Evolutionary conservation across 1,284 basidiomycete species (phyloP), one percentile per base, ranked within the genome.

Genomic region (Marasmius oreades): DNA sequence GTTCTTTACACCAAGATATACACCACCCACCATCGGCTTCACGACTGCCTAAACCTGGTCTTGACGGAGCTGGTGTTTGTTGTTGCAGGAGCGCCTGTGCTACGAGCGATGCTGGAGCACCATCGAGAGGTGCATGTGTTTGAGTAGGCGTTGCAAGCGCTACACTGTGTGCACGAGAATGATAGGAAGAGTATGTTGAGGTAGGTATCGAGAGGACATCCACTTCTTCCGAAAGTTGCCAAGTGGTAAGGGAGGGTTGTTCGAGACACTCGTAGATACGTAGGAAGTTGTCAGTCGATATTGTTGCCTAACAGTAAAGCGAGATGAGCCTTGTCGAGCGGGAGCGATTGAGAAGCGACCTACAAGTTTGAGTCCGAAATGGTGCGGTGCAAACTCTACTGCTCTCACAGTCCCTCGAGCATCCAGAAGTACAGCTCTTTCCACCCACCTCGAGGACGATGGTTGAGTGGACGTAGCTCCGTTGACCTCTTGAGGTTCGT

Each of bases 1-100:
- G 79, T 64, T 98, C 95, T 66, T 92, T 92, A 70, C 94, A 97
- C 93, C 94, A 98, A 20, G 88, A 90, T 45, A 98, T 70, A 59
- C 87, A 88, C 93, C 94, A 97, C 0, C 92, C 95, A 8, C 93
- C 93, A 58, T 92, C 88, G 1, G 92, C 92, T 68, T 92, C 90
- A 31, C 84, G 76, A 61, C 82, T 84, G 0, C 85, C 86, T 16
- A 77, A 60, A 0, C 82, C 83, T n/a, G 80, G 74, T 42, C 83
- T 59, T 54, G 53, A 60, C 33, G 12, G 61, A 52, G 42, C 81
- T 74, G 31, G 79, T 6, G 26, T 76, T 63, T 85, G 85, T 56
- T 84, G 83, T 28, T 58, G 43, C 36, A 52, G 26, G 8, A 86
- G 68, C 0, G 82, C 84, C 59, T 82, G 85, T 8, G 83, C 77